These are phyloP conservation scores for Elaeis guineensis DNA, from an alignment of 176 grass and related monocot species.

Conservation along the genomic window DNA sequence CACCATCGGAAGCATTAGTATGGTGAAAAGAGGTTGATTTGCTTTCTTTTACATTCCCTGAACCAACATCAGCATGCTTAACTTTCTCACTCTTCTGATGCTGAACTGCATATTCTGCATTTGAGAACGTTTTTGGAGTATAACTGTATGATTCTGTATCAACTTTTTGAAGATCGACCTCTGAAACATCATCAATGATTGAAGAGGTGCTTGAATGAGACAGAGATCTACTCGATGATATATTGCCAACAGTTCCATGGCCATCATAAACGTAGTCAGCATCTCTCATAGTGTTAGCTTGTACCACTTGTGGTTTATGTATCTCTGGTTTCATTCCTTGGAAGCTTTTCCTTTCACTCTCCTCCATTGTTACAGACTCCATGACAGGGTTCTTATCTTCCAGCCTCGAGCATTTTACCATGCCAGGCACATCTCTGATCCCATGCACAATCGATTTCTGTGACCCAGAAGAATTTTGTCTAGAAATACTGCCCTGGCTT, in stretches of 20 bases:
- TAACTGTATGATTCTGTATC: background rate
- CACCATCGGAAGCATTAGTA: background rate
- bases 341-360: background rate
- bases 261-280: too few relatives aligned
- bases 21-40: background rate
- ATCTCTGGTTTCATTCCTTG: background rate
- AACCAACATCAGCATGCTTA: background rate
- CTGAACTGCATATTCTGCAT: background rate
- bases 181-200: background rate
- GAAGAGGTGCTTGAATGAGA: conserved; percentile 16
- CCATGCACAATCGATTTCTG: background rate
- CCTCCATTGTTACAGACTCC: conserved; percentile 8
- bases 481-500: background rate
- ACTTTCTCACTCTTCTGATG: background rate
- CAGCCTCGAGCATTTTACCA: background rate
- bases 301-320: background rate
- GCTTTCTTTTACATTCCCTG: background rate
- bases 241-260: background rate
- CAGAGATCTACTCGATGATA: conserved; percentile 5
- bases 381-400: conserved; percentile 9
- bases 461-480: background rate
- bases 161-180: background rate
- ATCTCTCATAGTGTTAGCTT: background rate
- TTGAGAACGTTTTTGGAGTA: background rate
- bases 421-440: too few relatives aligned